Evolutionary conservation across 176 grass and related monocot species (phyloP).

Genomic region (sorghum (Sorghum bicolor)): Sorghum_bicolor_NCBIv3 NC_012876.2:38353001-38353500

Average conservation of each 20-base stretch:
- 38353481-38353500: neutral
- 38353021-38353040: slow-evolving; percentile 23
- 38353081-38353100: neutral
- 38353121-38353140: neutral
- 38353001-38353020: neutral
- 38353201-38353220: neutral
- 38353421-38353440: neutral
- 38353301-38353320: neutral
- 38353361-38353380: neutral
- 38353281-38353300: neutral
- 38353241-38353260: neutral
- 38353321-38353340: neutral
- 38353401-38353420: neutral
- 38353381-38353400: neutral
- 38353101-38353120: neutral
- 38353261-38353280: neutral
- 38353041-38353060: slow-evolving; percentile 13
- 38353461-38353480: neutral
- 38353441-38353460: neutral
- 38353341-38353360: neutral
- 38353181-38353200: neutral
- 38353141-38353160: neutral
- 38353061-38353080: slow-evolving; percentile 5
- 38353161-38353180: neutral
- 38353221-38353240: neutral